Evolutionary conservation across 2,329 filamentous ascomycete genomes (phyloP), one percentile per base, ranked within the genome.

Genomic region (Aspergillus hortae): DNA sequence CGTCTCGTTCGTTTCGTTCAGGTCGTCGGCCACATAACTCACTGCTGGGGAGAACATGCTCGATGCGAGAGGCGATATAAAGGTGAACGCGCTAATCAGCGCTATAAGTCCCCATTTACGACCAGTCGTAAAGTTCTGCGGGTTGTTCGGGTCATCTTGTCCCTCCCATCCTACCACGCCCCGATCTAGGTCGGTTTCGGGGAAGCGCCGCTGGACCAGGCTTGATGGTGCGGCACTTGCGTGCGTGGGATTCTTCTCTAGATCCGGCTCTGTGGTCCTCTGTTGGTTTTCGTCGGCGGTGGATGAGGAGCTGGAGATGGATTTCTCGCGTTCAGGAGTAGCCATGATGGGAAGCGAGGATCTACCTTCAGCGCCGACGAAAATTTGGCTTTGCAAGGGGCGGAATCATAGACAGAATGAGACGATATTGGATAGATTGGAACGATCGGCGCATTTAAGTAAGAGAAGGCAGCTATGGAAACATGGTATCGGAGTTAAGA

Each of bases 91-190:
- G 44, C 63, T 68, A 32, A 69, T 61, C 2, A 69, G 55, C 3
- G 41, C 57, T 1, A 69, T 53, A 15, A 67, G 45, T 1, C 46
- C 49, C 63, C 61, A 68, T 55, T 69, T 68, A 15, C 59, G 56
- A 6, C 30, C 30, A 1, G 47, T 1, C 3, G 57, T 9, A 45
- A 68, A 85, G 65, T 86, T 85, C 58, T 83, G 74, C 2, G 83
- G 83, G 67, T 82, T 81, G 2, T 71, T 68, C 0, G 80, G 81
- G 61, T 86, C 83, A 49, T 80, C 75, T 60, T 81, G 79, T 35
- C 74, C 66, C 3, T 85, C 81, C 83, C 83, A 85, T 33, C 81
- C 83, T 15, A 85, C 78, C 52, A 85, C 62, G n/a, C 77, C 78
- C 1, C 67, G 69, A 48, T 73, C 73, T 17, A 85, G 75, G 56